phyloP scores from a whole-genome alignment of 352 stramenopile genomes.

The Phytopythium oedochilum region DNA sequence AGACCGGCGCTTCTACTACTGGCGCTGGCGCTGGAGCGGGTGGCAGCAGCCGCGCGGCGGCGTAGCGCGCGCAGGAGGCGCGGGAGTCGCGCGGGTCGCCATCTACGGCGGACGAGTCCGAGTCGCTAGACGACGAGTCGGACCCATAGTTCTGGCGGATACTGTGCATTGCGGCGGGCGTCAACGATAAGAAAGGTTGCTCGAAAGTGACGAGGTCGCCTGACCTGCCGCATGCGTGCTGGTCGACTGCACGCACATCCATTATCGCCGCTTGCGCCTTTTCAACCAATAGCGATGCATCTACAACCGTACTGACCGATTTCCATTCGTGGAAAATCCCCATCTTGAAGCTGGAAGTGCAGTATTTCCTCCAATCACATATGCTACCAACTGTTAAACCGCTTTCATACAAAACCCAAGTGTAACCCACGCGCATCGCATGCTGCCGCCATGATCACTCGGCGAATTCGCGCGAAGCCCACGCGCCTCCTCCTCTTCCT shows the following conservation, averaged over 20 bases:
- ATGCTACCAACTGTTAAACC: background rate
- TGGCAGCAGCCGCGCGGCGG: background rate
- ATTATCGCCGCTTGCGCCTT: background rate
- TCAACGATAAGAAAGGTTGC: background rate
- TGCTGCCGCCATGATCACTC: background rate
- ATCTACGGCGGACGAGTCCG: background rate
- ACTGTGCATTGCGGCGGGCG: background rate
- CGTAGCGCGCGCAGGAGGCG: background rate
- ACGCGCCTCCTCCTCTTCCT: background rate
- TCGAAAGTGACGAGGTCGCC: background rate
- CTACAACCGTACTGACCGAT: rapidly evolving
- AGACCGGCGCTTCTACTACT: background rate
- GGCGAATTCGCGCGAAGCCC: slow-evolving; percentile 1
- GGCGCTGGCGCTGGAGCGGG: background rate
- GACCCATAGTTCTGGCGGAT: slow-evolving; percentile 2
- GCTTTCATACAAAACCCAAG: background rate
- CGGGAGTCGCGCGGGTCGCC: background rate
- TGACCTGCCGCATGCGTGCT: too few species aligned
- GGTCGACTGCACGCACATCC: too few species aligned
- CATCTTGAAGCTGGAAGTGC: background rate
- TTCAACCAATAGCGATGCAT: background rate
- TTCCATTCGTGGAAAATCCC: background rate
- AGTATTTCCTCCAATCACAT: background rate
- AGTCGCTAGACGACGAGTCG: background rate
- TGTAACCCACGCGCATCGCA: background rate